Percentiles rank a stretch among this genome's conserved stretches.
These are phyloP conservation scores for Domatiomyces catenatus DNA, from an alignment of 2,329 filamentous ascomycete genomes.

Conservation along the genomic window DNA sequence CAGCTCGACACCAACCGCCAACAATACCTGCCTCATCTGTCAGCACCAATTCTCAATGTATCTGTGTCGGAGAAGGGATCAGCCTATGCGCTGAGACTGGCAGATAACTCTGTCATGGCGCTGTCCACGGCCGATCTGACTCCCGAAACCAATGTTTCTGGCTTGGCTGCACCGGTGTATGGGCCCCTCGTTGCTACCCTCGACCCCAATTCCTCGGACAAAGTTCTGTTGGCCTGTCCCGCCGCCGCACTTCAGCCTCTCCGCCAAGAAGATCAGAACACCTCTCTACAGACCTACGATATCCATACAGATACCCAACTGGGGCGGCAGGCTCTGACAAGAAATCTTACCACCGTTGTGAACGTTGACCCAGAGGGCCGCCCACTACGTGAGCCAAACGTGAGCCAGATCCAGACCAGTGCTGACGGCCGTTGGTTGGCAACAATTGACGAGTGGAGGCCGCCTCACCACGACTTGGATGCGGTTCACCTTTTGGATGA, in stretches of 20 bases:
- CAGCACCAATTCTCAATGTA: conserved; percentile 69
- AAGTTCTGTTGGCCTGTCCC: conserved; percentile 52
- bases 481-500: conserved; percentile 29
- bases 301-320: conserved; percentile 62
- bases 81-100: conserved; percentile 69
- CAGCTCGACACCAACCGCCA: conserved; percentile 74
- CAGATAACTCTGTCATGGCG: conserved; percentile 84
- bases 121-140: conserved; percentile 79
- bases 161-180: conserved; percentile 34
- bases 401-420: conserved; percentile 61
- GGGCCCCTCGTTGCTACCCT: conserved; percentile 42
- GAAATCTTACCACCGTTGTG: conserved; percentile 71
- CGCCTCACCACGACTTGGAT: conserved; percentile 52
- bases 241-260: conserved; percentile 35
- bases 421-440: conserved; percentile 77
- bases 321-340: conserved; percentile 72
- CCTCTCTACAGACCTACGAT: conserved; percentile 64
- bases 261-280: not conserved
- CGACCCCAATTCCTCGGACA: conserved; percentile 46
- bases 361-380: conserved; percentile 59
- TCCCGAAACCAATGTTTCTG: conserved; percentile 56
- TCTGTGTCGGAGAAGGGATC: conserved; percentile 65
- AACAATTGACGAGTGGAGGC: conserved; percentile 81
- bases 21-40: conserved; percentile 79
- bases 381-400: conserved; percentile 59